A percentile compares a stretch with the other conserved stretches of the same genome.
Evolutionary conservation across 805 yeast genomes (phyloP).

Genomic region (Saccharomyces paradoxus): DNA sequence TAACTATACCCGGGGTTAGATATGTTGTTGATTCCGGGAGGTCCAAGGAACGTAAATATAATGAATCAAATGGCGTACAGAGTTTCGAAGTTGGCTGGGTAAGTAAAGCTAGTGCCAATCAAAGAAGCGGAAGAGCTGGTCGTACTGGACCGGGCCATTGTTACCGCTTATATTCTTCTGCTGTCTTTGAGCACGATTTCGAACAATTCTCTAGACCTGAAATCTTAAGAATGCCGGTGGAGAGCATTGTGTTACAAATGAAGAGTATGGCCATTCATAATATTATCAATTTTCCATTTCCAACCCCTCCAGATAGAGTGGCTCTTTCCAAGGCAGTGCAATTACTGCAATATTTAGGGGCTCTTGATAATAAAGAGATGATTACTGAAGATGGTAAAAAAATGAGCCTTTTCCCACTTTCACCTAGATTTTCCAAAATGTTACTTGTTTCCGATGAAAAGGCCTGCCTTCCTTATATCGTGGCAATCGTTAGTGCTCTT

Average conservation of each 20-base stretch:
- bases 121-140: conserved; percentile 95
- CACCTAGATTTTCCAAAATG: conserved; percentile 90
- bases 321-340: conserved; percentile 59
- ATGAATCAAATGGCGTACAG: conserved; percentile 83
- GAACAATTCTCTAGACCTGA: conserved; percentile 81
- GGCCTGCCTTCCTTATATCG: conserved; percentile 77
- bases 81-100: conserved; percentile 88
- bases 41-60: conserved; percentile 76
- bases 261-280: conserved; percentile 94
- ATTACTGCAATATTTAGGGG: conserved; percentile 67
- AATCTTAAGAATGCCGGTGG: conserved; percentile 90
- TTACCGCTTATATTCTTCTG: conserved; percentile 85
- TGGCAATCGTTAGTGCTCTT: conserved; percentile 83
- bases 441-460: conserved; percentile 80
- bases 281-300: conserved; percentile 87
- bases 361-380: conserved; percentile 44
- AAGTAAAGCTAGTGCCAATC: conserved; percentile 91
- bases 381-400: conserved; percentile 74
- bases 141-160: conserved; percentile 99
- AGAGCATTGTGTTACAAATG: conserved; percentile 91
- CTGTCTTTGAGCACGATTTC: conserved; percentile 83
- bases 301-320: conserved; percentile 74
- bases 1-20: conserved; percentile 90
- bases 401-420: conserved; percentile 86
- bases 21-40: conserved; percentile 96